Base-by-base conservation (phyloP, 176 grass and related monocot species). In the Phragmites australis region DNA sequence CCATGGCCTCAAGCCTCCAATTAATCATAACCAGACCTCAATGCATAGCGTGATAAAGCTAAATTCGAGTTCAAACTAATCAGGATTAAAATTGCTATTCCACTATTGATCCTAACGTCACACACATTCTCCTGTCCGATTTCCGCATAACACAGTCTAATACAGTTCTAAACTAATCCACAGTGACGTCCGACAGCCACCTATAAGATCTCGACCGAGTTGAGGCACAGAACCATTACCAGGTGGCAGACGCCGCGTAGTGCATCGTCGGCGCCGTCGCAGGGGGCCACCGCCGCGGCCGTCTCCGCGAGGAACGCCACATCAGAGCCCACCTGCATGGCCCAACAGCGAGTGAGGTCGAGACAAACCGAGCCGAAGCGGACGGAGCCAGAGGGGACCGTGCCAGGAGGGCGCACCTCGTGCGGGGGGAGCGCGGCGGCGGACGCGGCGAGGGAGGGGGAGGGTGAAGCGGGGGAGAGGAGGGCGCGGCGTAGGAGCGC, bases 241-340 rank as follows among this genome's bases (percentile, higher is more conserved):
- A 97, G 87, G 74, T 92, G 92, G 77, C 83, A 89, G 8, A 92
- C 86, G 22, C 87, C 67, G 41, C 63, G 55, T 62, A 92, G 78
- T 14, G 45, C 76, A 65, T 89, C 89, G 13, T 78, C 85, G 9
- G 85, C 80, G 50, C 47, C 88, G 69, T 29, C 39, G 46, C 88
- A 90, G 46, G 72, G 57, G 9, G 76, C 51, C 53, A 63, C 82
- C 29, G 61, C 83, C 23, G 86, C 79, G 18, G 89, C 87, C 68
- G 84, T 86, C 70, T 97, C 94, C 18, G 89, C 85, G 43, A 97
- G 92, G 76, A 97, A 87, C 25, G 81, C 79, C 83, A 97, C 88
- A 91, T 97, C 94, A 55, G 90, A 92, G 40, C 66, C 91, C 43
- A 94, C 88, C 94, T 94, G 90, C 70, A 75, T 21, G 29, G 26